phyloP scores from a whole-genome alignment of 2,329 filamentous ascomycete genomes.

The Fusarium nodosum region DNA sequence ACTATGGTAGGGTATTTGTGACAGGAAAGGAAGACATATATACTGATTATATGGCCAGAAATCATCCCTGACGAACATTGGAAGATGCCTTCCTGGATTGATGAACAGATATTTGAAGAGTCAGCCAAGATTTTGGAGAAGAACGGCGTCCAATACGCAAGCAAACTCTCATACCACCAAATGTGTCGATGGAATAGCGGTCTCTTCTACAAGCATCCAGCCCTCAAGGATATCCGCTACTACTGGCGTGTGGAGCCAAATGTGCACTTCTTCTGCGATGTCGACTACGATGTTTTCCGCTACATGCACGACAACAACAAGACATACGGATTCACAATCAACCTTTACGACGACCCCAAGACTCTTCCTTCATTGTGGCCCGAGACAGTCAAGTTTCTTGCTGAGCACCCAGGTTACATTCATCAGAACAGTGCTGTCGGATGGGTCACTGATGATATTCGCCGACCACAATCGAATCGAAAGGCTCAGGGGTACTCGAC shows the following conservation, averaged over 20 bases:
- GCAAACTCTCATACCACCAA: constrained; percentile 92
- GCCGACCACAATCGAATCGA: constrained; percentile 82
- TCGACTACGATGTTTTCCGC: constrained; percentile 98
- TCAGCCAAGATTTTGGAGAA: constrained; percentile 86
- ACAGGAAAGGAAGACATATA: neutral
- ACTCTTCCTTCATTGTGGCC: constrained; percentile 93
- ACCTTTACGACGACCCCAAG: constrained; percentile 90
- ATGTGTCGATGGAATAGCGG: constrained; percentile 99
- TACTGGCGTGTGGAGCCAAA: constrained; percentile 99
- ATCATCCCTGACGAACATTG: constrained; percentile 95
- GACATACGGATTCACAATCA: constrained; percentile 99
- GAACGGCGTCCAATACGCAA: constrained; percentile 90
- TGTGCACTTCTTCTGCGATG: constrained; percentile 98
- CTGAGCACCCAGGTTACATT: constrained; percentile 84
- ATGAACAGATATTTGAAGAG: constrained; percentile 85
- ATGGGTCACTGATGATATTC: constrained; percentile 85
- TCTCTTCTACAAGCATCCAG: constrained; percentile 96
- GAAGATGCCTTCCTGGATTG: constrained; percentile 93
- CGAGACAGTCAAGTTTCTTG: constrained; percentile 92
- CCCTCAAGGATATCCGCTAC: constrained; percentile 83
- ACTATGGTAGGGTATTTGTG: constrained; percentile 74
- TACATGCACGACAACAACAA: constrained; percentile 99
- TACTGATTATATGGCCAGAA: constrained; percentile 65
- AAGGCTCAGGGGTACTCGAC: constrained; percentile 95
- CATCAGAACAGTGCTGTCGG: constrained; percentile 86